Evolutionary conservation across 495 filamentous ascomycete genomes (phyloP).

Genomic region (Trichoderma virens): DNA sequence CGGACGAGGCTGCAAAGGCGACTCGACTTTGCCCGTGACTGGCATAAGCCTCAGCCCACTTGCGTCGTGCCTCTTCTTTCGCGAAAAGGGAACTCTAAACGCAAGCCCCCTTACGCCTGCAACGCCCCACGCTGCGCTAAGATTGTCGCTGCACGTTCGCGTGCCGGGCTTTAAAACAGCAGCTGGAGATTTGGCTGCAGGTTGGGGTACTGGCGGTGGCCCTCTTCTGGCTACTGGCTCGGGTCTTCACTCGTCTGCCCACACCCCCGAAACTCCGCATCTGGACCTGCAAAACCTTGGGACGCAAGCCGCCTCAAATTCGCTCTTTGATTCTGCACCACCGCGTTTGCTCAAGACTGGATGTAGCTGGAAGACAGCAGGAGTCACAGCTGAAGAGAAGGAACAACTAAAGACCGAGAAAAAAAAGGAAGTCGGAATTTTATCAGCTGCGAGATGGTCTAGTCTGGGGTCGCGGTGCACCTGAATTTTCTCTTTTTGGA

Average conservation of each 20-base stretch:
- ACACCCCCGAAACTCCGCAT: conserved; percentile 3
- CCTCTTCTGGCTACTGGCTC: background rate
- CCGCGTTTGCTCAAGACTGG: background rate
- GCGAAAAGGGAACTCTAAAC: background rate
- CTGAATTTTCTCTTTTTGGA: background rate
- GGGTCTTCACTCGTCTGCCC: background rate
- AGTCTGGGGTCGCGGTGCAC: background rate
- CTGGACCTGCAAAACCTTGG: background rate
- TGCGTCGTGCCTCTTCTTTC: background rate
- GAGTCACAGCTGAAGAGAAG: background rate
- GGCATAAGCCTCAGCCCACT: background rate
- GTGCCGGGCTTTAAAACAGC: background rate
- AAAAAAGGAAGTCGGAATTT: background rate
- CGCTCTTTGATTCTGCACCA: background rate
- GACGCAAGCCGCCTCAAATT: conserved; percentile 1
- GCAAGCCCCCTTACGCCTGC: background rate
- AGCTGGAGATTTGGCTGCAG: background rate
- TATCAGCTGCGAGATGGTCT: background rate
- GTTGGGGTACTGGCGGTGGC: conserved; percentile 6
- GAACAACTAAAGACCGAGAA: background rate
- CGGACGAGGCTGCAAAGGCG: background rate
- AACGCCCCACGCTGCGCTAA: conserved; percentile 7
- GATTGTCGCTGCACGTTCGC: conserved; percentile 8
- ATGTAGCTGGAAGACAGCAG: background rate
- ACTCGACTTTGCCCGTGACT: background rate